These are phyloP conservation scores for Elsinoe perseae DNA, from an alignment of 2,329 filamentous ascomycete genomes.

Conservation along the genomic window DNA sequence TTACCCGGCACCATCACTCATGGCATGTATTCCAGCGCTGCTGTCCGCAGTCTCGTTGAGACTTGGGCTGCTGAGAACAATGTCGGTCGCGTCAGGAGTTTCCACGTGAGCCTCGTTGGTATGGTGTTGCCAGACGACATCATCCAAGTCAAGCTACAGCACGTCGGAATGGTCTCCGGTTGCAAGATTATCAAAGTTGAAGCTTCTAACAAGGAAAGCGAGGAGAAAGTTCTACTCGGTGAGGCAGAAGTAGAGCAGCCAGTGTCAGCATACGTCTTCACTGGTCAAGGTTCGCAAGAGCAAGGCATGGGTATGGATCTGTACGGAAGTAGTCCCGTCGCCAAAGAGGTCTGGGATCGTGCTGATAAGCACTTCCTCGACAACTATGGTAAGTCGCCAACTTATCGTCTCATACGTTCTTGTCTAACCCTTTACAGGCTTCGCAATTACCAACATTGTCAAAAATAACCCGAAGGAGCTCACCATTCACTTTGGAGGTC, in stretches of 20 bases:
- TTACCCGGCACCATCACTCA: slow-evolving; percentile 96
- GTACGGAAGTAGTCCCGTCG: slow-evolving; percentile 86
- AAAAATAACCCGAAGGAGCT: slow-evolving; percentile 99
- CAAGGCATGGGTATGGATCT: slow-evolving; percentile 99
- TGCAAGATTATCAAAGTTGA: slow-evolving; percentile 99
- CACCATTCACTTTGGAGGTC: slow-evolving; percentile 95
- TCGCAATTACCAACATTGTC: slow-evolving; percentile 97
- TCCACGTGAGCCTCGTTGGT: slow-evolving; percentile 92
- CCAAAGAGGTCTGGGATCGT: slow-evolving; percentile 94
- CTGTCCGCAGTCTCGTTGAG: slow-evolving; percentile 90
- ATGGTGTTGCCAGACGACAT: slow-evolving; percentile 98
- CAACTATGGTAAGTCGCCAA: slow-evolving; percentile 69
- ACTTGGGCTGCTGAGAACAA: slow-evolving; percentile 99
- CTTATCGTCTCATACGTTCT: neutral
- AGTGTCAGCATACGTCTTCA: slow-evolving; percentile 94
- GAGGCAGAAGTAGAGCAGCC: slow-evolving; percentile 98
- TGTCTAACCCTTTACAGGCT: slow-evolving; percentile 49
- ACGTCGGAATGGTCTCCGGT: slow-evolving; percentile 94
- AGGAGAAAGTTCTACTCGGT: slow-evolving; percentile 90
- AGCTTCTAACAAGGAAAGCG: slow-evolving; percentile 87
- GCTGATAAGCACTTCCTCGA: slow-evolving; percentile 98
- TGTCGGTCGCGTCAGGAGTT: slow-evolving; percentile 91
- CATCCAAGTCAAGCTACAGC: slow-evolving; percentile 88
- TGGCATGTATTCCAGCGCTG: slow-evolving; percentile 98
- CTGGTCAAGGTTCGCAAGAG: slow-evolving; percentile 95